These are phyloP conservation scores for Irpex sp. DNA, from an alignment of 1,284 basidiomycete species.

Conservation along the genomic window DNA sequence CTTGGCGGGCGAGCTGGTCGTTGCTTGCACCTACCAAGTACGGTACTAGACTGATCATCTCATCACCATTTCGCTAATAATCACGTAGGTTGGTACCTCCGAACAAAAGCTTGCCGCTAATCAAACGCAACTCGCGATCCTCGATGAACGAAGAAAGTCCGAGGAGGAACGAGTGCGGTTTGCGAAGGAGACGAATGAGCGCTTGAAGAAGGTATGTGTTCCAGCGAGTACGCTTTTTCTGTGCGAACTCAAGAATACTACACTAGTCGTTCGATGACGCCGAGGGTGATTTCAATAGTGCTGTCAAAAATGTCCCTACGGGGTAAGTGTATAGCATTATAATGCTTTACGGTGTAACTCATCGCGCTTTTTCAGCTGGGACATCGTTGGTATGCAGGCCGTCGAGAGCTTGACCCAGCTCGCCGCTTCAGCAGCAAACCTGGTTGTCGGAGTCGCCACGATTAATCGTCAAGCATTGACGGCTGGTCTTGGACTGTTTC, in stretches of 20 bases:
- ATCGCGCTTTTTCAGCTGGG: not conserved
- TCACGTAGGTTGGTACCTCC: not conserved
- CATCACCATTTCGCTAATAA: not conserved
- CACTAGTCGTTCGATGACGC: not conserved
- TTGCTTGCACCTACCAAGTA: conserved; percentile 4
- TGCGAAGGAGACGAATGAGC: not conserved
- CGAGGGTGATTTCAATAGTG: not conserved
- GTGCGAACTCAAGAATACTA: not conserved
- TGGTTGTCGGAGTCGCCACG: not conserved
- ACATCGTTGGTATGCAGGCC: not conserved
- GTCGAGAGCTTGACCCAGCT: not conserved
- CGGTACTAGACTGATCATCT: too few relatives aligned
- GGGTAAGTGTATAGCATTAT: not conserved
- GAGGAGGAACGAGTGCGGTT: not conserved
- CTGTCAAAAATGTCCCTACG: not conserved
- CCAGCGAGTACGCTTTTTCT: not conserved
- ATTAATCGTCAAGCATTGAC: not conserved
- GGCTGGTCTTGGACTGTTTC: not conserved
- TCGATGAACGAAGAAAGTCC: not conserved
- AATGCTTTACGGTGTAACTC: not conserved
- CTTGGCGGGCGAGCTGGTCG: not conserved
- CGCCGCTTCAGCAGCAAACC: not conserved
- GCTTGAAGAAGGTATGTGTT: not conserved
- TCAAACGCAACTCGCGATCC: not conserved
- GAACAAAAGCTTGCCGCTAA: not conserved